Percentiles rank a stretch among this genome's conserved stretches.
Conservation (phyloP, 2,329 filamentous ascomycete species). For the Apiospora malaysiana region DNA sequence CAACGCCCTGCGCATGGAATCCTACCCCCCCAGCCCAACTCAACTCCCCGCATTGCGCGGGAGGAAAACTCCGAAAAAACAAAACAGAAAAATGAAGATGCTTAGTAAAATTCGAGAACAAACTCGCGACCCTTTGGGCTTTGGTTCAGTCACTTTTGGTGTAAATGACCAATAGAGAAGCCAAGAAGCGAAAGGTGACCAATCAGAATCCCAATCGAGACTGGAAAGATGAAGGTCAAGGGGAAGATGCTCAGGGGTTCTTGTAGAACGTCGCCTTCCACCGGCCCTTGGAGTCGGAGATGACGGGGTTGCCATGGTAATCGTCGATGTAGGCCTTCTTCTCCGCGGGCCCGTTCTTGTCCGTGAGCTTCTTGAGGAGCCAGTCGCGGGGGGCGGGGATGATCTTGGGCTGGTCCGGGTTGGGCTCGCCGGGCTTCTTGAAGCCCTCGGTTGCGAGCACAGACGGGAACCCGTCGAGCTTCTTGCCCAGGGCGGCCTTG, state of each 20-base stretch:
- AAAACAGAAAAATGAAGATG: not conserved
- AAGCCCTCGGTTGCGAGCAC: not conserved
- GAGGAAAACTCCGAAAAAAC: not conserved
- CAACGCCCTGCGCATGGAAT: not conserved
- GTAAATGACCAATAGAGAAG: not conserved
- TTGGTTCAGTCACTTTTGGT: not conserved
- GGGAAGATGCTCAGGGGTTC: conserved; percentile 9
- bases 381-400: conserved; percentile 23
- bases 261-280: conserved; percentile 27
- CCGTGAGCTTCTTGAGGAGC: conserved; percentile 25
- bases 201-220: too few species aligned
- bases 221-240: not conserved
- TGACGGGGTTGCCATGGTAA: conserved; percentile 31
- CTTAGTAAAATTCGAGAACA: not conserved
- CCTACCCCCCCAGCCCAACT: not conserved
- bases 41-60: not conserved
- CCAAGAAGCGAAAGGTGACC: not conserved
- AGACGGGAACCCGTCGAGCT: not conserved
- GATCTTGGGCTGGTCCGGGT: not conserved
- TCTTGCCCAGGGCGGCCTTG: not conserved
- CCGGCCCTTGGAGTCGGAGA: conserved; percentile 26
- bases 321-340: conserved; percentile 30
- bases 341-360: not conserved
- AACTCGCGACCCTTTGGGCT: not conserved
- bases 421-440: conserved; percentile 9